Evolutionary conservation across 164 flowering plant genomes (phyloP), one percentile per base, ranked within the genome.

Genomic region (Warburgia ugandensis): DNA sequence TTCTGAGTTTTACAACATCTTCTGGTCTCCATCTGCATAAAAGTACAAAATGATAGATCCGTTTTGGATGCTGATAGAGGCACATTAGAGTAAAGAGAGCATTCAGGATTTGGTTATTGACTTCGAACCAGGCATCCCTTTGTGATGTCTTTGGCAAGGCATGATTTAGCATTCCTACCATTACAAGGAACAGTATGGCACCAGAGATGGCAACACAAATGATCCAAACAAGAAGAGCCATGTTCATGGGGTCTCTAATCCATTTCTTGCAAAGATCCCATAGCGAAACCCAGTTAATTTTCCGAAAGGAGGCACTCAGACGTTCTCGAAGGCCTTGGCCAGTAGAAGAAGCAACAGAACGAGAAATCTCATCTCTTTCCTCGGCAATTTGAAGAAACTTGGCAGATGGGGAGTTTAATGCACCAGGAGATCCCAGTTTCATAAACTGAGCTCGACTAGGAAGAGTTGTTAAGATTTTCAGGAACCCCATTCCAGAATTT

Each of bases 61-160:
- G 72, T 62, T 80, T 69, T 4, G 99, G 99, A 45, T 92, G 99
- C 30, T 80, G 84, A 66, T 92, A 92, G 28, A 92, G 60, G 59
- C 91, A 85, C 92, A 88, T 88, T 26, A 92, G 91, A 32, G 96
- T 84, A 60, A 92, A 92, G 12, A 92, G 70, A 8, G 94, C 97
- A 72, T 84, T 92, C 36, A 86, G 84, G 60, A 87, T 88, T 66
- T 92, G 96, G 57, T 88, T 92, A 50, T 82, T 86, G 22, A 86
- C 94, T 72, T 92, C 97, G 68, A 79, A 83, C 95, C 94, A 85
- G n/a, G 68, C 61, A 60, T 92, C 59, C 60, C 96, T 75, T 22
- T 78, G 63, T 3, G 90, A 65, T 63, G 78, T 83, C 45, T 59
- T 78, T 3, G 76, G 84, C 6, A 88, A 35, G 6, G 54, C 88